Conservation (phyloP, 768 basidiomycete genomes). For the Boletellus emodensis region DNA sequence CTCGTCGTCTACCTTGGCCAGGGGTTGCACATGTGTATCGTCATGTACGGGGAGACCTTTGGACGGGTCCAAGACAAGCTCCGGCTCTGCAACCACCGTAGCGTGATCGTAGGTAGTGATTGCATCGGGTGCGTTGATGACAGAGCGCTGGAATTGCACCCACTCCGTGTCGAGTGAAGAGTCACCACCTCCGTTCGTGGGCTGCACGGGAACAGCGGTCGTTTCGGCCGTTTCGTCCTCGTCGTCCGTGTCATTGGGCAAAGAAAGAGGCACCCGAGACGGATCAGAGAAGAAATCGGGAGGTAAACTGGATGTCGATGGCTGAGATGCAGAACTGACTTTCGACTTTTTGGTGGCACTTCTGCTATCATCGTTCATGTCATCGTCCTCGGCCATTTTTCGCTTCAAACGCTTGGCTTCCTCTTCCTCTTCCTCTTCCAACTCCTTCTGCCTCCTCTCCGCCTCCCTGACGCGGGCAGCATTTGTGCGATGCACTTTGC, state of each 20-base stretch:
- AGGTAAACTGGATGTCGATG: conserved; percentile 42
- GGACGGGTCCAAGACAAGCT: conserved; percentile 42
- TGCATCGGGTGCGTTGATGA: conserved; percentile 43
- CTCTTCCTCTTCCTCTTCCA: conserved; percentile 35
- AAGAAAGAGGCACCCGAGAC: conserved; percentile 36
- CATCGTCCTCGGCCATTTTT: conserved; percentile 24
- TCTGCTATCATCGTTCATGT: conserved; percentile 20
- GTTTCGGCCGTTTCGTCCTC: conserved; percentile 33
- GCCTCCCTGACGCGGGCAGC: conserved; percentile 57
- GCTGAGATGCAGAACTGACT: conserved; percentile 11
- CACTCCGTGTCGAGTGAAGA: conserved; percentile 65
- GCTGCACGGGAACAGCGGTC: not conserved
- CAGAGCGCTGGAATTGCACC: conserved; percentile 63
- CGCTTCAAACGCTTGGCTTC: conserved; percentile 37
- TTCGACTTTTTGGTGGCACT: conserved; percentile 32
- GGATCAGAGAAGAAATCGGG: conserved; percentile 81
- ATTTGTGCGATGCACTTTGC: conserved; percentile 71
- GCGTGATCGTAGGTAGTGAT: conserved; percentile 62
- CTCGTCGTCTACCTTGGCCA: conserved; percentile 28
- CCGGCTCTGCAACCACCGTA: conserved; percentile 68
- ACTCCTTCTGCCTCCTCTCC: conserved; percentile 40
- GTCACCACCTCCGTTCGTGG: conserved; percentile 3
- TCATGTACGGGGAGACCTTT: conserved; percentile 47
- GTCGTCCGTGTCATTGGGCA: conserved; percentile 39
- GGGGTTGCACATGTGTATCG: conserved; percentile 18